A percentile compares a stretch with the other conserved stretches of the same genome.
These are phyloP conservation scores for Chloropicon primus DNA, from an alignment of 139 green algal genomes.

Conservation along the genomic window DNA sequence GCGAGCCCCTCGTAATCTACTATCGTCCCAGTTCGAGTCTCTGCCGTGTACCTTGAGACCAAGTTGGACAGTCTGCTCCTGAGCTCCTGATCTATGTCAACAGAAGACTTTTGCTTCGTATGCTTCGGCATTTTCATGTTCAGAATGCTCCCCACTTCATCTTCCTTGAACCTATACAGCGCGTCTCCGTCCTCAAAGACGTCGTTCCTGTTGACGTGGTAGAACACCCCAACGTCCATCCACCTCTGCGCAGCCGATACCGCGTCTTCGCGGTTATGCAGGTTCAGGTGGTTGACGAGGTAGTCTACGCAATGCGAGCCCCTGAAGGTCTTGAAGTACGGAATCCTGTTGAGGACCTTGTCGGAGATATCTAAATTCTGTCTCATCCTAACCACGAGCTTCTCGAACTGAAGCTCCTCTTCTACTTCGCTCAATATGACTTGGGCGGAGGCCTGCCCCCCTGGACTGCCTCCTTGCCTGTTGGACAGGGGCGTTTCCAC, in stretches of 20 bases:
- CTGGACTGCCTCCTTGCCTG: neutral
- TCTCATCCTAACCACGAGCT: conserved; percentile 13
- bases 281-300: neutral
- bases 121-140: conserved; percentile 16
- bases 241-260: conserved; percentile 14
- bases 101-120: neutral
- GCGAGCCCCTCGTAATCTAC: conserved; percentile 24
- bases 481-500: conserved; percentile 7
- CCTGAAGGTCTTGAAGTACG: conserved; percentile 18
- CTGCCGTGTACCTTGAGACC: neutral
- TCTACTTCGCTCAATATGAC: conserved; percentile 10
- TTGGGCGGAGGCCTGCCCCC: neutral
- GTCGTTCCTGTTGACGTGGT: conserved; percentile 14
- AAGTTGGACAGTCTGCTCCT: conserved; percentile 5
- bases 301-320: conserved; percentile 11
- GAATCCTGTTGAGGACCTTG: conserved; percentile 9
- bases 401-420: conserved; percentile 22
- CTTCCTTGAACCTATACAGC: conserved; percentile 20
- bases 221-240: conserved; percentile 22
- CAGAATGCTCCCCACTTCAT: conserved; percentile 19
- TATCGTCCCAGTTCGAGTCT: neutral
- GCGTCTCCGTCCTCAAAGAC: conserved; percentile 9
- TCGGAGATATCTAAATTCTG: conserved; percentile 3
- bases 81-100: conserved; percentile 6
- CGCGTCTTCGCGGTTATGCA: conserved; percentile 3